phyloP scores from a whole-genome alignment of 2,329 filamentous ascomycete species.

The Penicillium griseofulvum region DNA sequence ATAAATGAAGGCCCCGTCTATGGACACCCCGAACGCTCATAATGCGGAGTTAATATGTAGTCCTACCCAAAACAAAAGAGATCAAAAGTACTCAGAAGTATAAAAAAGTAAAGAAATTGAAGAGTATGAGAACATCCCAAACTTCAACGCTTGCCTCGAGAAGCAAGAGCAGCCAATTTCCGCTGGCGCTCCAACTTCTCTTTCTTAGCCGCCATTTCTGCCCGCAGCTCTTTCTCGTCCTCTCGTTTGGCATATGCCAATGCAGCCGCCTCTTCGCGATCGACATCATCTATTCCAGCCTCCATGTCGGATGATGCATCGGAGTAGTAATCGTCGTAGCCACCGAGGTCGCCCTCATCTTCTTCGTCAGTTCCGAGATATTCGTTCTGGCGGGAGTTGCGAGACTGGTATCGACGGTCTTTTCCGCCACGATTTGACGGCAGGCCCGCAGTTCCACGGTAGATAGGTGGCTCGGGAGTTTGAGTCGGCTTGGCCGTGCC shows the following conservation, averaged over 20 bases:
- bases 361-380: slow-evolving; percentile 50
- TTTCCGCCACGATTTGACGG: slow-evolving; percentile 26
- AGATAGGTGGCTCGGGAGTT: slow-evolving; percentile 28
- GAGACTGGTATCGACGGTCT: slow-evolving; percentile 28
- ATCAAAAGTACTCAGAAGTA: neutral
- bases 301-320: slow-evolving; percentile 53
- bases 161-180: slow-evolving; percentile 41
- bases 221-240: slow-evolving; percentile 46
- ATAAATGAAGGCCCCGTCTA: slow-evolving; percentile 21
- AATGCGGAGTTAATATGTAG: slow-evolving; percentile 27
- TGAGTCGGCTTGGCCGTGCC: slow-evolving; percentile 38
- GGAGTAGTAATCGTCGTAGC: slow-evolving; percentile 44
- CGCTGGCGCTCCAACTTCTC: slow-evolving; percentile 48
- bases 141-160: slow-evolving; percentile 30
- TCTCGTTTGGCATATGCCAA: slow-evolving; percentile 43
- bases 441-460: slow-evolving; percentile 45
- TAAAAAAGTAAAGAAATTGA: neutral
- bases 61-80: slow-evolving; percentile 14
- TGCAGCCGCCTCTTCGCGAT: slow-evolving; percentile 45
- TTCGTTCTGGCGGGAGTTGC: slow-evolving; percentile 38
- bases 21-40: slow-evolving; percentile 32
- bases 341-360: slow-evolving; percentile 44
- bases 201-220: slow-evolving; percentile 46
- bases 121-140: slow-evolving; percentile 4
- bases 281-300: slow-evolving; percentile 47